Evolutionary conservation across 306 rosid species (phyloP).

Genomic region (Quercus agrifolia): DNA sequence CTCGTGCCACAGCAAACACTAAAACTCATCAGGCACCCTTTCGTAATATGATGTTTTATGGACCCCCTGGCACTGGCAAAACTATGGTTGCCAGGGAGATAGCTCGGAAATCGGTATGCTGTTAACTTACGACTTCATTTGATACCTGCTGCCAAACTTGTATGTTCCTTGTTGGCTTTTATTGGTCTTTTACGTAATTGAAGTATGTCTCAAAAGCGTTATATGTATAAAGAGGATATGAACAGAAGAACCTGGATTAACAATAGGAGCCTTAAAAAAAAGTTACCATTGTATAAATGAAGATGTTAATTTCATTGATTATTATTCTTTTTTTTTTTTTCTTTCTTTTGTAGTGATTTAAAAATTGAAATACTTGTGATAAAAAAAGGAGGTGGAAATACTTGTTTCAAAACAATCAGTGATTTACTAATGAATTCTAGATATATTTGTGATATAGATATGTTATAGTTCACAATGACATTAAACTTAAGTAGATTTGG

Average conservation of each 20-base stretch:
- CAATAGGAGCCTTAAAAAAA: background rate
- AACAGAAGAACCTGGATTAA: background rate
- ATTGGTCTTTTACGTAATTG: background rate
- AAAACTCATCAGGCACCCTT: constrained; percentile 96
- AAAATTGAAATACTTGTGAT: background rate
- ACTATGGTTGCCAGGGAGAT: constrained; percentile 99
- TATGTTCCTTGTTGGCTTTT: background rate
- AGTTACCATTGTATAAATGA: background rate
- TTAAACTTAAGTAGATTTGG: background rate
- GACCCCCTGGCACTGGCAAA: constrained; percentile 99
- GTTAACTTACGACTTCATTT: background rate
- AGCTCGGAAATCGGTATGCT: constrained; percentile 83
- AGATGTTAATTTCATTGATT: background rate
- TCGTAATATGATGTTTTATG: constrained; percentile 95
- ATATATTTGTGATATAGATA: background rate
- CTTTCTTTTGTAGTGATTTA: background rate
- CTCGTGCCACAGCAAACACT: constrained; percentile 91
- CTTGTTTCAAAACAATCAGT: background rate
- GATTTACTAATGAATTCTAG: background rate
- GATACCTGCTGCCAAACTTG: background rate
- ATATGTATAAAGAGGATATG: background rate
- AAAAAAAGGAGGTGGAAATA: background rate
- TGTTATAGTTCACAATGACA: background rate
- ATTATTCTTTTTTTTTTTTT: background rate
- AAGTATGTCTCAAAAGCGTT: background rate